Conservation (phyloP, 1,284 basidiomycete species). For the Apiotrichum gracile region DNA sequence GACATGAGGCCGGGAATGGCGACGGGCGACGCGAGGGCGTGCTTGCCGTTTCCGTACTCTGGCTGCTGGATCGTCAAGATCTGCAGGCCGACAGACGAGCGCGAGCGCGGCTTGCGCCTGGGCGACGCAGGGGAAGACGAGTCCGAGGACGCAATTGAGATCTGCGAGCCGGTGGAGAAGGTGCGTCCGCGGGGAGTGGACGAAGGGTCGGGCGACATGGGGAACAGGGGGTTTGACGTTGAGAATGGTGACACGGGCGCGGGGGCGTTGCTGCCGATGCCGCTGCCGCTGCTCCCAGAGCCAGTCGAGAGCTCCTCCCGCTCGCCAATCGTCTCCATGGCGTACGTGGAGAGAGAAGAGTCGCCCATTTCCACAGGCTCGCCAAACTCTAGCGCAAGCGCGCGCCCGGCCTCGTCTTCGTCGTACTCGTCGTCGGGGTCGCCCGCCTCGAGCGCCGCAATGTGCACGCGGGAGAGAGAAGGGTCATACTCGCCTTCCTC, state of each 20-base stretch:
- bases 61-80: background rate
- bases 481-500: constrained; percentile 36
- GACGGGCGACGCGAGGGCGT: background rate
- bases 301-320: constrained; percentile 10
- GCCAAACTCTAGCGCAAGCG: constrained; percentile 25
- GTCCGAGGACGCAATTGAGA: background rate
- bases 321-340: constrained; percentile 30
- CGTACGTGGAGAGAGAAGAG: constrained; percentile 10
- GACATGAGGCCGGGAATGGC: background rate
- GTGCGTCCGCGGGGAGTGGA: background rate
- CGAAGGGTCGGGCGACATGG: background rate
- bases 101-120: background rate
- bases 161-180: background rate
- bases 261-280: background rate
- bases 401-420: constrained; percentile 11
- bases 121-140: background rate
- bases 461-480: constrained; percentile 31
- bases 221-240: background rate
- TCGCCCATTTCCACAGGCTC: constrained; percentile 22
- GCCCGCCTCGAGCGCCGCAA: constrained; percentile 35
- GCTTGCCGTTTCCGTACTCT: too few relatives aligned
- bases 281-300: background rate
- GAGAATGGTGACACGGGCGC: background rate
- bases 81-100: constrained; percentile 3
- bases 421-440: constrained; percentile 23